A percentile compares a stretch with the other conserved stretches of the same genome.
phyloP scores from a whole-genome alignment of 1,284 basidiomycete species.

The Fomitopsis palustris region DNA sequence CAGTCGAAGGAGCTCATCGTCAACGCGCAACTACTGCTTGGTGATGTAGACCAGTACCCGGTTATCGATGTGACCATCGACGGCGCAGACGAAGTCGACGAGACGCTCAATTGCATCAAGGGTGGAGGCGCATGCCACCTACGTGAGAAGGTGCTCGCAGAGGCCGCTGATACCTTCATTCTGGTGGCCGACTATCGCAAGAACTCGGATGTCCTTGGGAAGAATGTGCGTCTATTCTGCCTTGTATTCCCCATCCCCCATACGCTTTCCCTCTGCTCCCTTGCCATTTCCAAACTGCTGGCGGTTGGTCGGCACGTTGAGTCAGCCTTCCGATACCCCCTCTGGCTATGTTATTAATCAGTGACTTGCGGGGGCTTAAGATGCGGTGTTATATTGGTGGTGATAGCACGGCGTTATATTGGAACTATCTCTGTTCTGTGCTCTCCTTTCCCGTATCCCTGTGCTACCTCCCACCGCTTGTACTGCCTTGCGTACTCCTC shows the following conservation, averaged over 20 bases:
- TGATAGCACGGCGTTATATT: no score
- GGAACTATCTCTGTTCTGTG: no score
- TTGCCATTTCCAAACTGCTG: neutral
- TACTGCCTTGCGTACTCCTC: no score
- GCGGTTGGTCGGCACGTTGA: no score
- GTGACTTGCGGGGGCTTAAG: no score
- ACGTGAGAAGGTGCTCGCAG: slow-evolving; percentile 95
- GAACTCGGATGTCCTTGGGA: slow-evolving; percentile 81
- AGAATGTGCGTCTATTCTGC: slow-evolving; percentile 54
- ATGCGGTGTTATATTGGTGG: neutral
- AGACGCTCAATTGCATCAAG: slow-evolving; percentile 91
- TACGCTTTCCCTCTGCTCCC: neutral
- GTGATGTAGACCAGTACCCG: slow-evolving; percentile 91
- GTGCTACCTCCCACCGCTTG: neutral
- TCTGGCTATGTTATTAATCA: no score
- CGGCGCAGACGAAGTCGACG: slow-evolving; percentile 95
- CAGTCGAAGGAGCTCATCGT: slow-evolving; percentile 97
- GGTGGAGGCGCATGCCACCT: slow-evolving; percentile 97
- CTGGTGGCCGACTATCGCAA: slow-evolving; percentile 97
- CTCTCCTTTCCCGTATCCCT: neutral
- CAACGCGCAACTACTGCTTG: slow-evolving; percentile 73
- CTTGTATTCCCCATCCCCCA: no score
- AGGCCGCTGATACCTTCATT: slow-evolving; percentile 93
- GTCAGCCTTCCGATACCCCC: no score
- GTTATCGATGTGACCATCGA: slow-evolving; percentile 94